A percentile compares a stretch with the other conserved stretches of the same genome.
phyloP scores from a whole-genome alignment of 2,329 filamentous ascomycete species.

The Herpotrichia juniperi region DNA sequence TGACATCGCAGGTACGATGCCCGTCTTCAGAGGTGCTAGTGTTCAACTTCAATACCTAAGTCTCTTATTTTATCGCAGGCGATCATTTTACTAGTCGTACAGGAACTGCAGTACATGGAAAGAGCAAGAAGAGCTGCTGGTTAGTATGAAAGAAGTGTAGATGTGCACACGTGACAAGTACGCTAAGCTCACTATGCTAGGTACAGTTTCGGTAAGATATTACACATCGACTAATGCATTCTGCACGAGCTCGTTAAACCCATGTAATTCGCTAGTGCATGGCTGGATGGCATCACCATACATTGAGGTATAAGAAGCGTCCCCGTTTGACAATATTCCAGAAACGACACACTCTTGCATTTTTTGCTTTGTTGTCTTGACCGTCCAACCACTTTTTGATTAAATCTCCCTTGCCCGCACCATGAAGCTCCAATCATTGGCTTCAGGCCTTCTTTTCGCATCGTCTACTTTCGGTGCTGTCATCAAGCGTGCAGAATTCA shows the following conservation, averaged over 20 bases:
- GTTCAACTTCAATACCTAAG: no score
- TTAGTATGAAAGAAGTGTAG: no score
- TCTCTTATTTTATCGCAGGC: no score
- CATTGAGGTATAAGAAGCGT: slow-evolving; percentile 3
- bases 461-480: slow-evolving; percentile 24
- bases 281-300: slow-evolving; percentile 1
- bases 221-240: neutral
- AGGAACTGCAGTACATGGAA: no score
- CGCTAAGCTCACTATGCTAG: neutral
- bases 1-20: neutral
- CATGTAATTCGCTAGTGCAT: neutral
- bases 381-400: slow-evolving; percentile 3
- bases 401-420: slow-evolving; percentile 10
- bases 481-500: slow-evolving; percentile 45
- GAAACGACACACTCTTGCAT: neutral
- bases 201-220: neutral
- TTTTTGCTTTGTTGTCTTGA: neutral
- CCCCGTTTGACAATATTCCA: neutral
- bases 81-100: no score
- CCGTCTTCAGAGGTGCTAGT: no score
- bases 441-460: slow-evolving; percentile 24
- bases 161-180: neutral
- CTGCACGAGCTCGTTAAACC: neutral
- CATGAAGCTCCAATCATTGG: slow-evolving; percentile 27
- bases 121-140: no score